Evolutionary conservation across 2,329 filamentous ascomycete genomes (phyloP).

Genomic region (Achaetomium macrosporum): DNA sequence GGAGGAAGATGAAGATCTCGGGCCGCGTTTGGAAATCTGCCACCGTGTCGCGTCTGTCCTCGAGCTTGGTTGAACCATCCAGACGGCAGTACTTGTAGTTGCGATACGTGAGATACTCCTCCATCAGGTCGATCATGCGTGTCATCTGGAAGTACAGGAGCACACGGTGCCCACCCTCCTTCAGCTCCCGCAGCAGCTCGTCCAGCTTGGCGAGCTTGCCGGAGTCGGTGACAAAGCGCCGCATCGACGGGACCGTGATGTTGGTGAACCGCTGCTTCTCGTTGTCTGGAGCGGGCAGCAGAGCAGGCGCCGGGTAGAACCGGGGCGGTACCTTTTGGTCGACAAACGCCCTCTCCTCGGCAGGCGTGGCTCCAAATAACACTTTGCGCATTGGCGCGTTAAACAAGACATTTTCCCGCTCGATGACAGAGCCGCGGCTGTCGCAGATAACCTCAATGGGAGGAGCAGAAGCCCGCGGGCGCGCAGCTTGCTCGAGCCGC

Average conservation of each 20-base stretch:
- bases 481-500: slow-evolving; percentile 73
- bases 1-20: slow-evolving; percentile 93
- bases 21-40: slow-evolving; percentile 91
- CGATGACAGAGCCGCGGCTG: slow-evolving; percentile 56
- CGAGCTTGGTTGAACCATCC: slow-evolving; percentile 93
- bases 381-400: slow-evolving; percentile 68
- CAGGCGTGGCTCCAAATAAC: slow-evolving; percentile 59
- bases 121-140: slow-evolving; percentile 98
- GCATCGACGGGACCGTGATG: slow-evolving; percentile 93
- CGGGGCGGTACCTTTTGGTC: slow-evolving; percentile 62
- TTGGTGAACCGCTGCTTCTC: slow-evolving; percentile 81
- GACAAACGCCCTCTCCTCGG: slow-evolving; percentile 70
- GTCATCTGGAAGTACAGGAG: slow-evolving; percentile 99
- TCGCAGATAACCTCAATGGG: slow-evolving; percentile 77
- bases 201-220: slow-evolving; percentile 93
- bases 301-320: slow-evolving; percentile 54
- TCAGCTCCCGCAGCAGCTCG: slow-evolving; percentile 78
- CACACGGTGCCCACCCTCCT: slow-evolving; percentile 87
- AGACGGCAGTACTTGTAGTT: slow-evolving; percentile 98
- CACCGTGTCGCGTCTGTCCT: slow-evolving; percentile 93
- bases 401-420: slow-evolving; percentile 72
- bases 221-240: slow-evolving; percentile 93
- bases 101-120: slow-evolving; percentile 96
- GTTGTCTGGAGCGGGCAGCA: slow-evolving; percentile 74
- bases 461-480: slow-evolving; percentile 74